Evolutionary conservation across 768 basidiomycete genomes (phyloP).

Genomic region (Leccinellum luteum): DNA sequence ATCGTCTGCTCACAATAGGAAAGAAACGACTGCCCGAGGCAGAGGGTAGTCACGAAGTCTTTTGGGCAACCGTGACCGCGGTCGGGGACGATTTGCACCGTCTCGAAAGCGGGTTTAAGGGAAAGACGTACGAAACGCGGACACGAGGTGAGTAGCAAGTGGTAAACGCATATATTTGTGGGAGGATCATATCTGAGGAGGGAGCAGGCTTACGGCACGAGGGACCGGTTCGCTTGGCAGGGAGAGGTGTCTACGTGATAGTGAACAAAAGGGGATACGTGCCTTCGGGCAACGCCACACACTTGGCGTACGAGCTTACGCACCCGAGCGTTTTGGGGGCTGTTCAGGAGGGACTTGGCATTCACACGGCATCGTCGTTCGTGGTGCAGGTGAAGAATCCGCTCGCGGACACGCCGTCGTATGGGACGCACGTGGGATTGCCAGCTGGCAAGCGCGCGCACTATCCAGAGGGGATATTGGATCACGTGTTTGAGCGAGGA

Average conservation of each 20-base stretch:
- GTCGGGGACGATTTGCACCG: constrained; percentile 30
- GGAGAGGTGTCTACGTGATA: constrained; percentile 58
- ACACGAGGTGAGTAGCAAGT: constrained; percentile 43
- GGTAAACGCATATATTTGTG: background rate
- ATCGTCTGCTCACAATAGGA: constrained; percentile 51
- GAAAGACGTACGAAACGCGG: constrained; percentile 58
- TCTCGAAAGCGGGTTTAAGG: constrained; percentile 5
- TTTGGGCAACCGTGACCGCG: constrained; percentile 41
- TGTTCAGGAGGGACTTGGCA: constrained; percentile 55
- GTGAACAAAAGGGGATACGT: constrained; percentile 46
- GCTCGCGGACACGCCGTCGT: constrained; percentile 36
- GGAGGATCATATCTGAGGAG: background rate
- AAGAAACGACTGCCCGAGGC: constrained; percentile 59
- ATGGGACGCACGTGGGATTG: constrained; percentile 12
- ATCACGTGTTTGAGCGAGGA: constrained; percentile 48
- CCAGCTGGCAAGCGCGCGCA: constrained; percentile 36
- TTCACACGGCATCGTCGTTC: constrained; percentile 51
- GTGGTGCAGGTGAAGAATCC: constrained; percentile 61
- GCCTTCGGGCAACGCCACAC: constrained; percentile 48
- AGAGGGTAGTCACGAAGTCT: constrained; percentile 27
- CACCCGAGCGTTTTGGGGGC: constrained; percentile 50
- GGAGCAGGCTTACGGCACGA: constrained; percentile 49
- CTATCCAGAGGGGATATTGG: constrained; percentile 48
- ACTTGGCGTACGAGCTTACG: constrained; percentile 58
- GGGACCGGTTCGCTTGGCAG: constrained; percentile 50